Conservation (phyloP, 208 protist species). For the Trypanosoma mega region DNA sequence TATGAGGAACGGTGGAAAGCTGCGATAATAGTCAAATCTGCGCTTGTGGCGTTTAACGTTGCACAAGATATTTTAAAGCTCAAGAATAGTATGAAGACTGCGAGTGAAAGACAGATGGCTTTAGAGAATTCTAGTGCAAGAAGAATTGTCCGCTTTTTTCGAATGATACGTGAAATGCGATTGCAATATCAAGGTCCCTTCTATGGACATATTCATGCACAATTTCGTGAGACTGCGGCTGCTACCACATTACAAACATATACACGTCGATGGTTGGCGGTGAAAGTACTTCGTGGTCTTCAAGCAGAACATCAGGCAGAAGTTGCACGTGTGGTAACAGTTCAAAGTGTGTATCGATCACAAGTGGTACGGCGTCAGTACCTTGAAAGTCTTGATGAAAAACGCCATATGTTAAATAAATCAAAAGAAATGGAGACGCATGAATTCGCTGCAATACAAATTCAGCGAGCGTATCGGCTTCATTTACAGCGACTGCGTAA, state of each 20-base stretch:
- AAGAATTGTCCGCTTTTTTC: conserved; percentile 63
- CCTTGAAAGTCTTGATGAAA: conserved; percentile 16
- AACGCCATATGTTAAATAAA: neutral
- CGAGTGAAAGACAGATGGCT: conserved; percentile 29
- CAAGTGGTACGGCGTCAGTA: conserved; percentile 26
- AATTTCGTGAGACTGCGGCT: conserved; percentile 35
- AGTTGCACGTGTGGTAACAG: conserved; percentile 27
- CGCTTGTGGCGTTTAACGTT: conserved; percentile 55
- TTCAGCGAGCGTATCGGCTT: conserved; percentile 72
- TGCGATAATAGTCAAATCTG: conserved; percentile 51
- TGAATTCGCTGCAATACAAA: conserved; percentile 59
- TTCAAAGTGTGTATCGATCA: conserved; percentile 56
- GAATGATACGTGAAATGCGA: conserved; percentile 23
- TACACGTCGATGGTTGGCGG: conserved; percentile 61
- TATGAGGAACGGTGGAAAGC: conserved; percentile 75
- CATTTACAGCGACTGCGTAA: conserved; percentile 45
- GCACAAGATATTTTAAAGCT: conserved; percentile 57
- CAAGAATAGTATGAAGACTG: conserved; percentile 30
- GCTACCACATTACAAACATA: conserved; percentile 67
- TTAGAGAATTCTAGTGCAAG: conserved; percentile 50
- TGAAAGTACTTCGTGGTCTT: conserved; percentile 33
- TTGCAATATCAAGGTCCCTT: conserved; percentile 23
- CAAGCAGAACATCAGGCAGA: conserved; percentile 30
- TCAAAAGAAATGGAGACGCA: conserved; percentile 13
- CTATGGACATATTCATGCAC: conserved; percentile 1